Evolutionary conservation across 179 eudicot species (phyloP), one percentile per base, ranked within the genome.

Genomic region (Actinidia arguta): DNA sequence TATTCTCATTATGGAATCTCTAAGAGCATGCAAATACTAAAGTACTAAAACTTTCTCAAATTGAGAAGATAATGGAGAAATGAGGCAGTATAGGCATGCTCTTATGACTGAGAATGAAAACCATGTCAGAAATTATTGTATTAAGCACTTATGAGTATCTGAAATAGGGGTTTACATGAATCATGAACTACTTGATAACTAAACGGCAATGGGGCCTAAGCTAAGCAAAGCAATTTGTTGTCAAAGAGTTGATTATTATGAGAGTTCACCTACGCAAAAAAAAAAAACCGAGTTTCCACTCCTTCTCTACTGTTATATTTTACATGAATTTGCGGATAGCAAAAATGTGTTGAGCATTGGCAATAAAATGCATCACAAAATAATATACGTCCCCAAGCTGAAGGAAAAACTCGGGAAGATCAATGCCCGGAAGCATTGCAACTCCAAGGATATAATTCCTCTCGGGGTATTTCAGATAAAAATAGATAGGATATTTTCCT

Each of bases 401-500:
- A 51, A 64, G 24, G 39, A 75, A 16, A 67, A 80, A 27, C 39
- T 31, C 71, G n/a, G 13, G 54, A 63, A 58, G 46, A 86, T 55
- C 39, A 39, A 48, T 44, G 22, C 79, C 46, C 44, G 17, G 44
- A 74, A 72, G 79, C 73, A 75, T 50, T 47, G 6, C 39, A 25
- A 68, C 39, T 81, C 58, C 8, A 54, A 39, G 73, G 36, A 22
- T 22, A 36, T 27, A 73, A 58, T 47, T 42, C 50, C 64, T 58
- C 55, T 54, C 56, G 36, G 14, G 7, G 58, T 77, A 31, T 31
- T 31, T 93, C 75, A 92, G 24, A 90, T 92, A 80, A 93, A 96
- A 73, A 90, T 72, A 14, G 88, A 81, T 42, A 95, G 85, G 78
- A 96, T 93, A 69, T 96, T 96, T 93, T 92, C 95, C 99, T 96